These are phyloP conservation scores for Candida khao-thaluensis DNA, from an alignment of 805 yeast genomes.

Conservation along the genomic window DNA sequence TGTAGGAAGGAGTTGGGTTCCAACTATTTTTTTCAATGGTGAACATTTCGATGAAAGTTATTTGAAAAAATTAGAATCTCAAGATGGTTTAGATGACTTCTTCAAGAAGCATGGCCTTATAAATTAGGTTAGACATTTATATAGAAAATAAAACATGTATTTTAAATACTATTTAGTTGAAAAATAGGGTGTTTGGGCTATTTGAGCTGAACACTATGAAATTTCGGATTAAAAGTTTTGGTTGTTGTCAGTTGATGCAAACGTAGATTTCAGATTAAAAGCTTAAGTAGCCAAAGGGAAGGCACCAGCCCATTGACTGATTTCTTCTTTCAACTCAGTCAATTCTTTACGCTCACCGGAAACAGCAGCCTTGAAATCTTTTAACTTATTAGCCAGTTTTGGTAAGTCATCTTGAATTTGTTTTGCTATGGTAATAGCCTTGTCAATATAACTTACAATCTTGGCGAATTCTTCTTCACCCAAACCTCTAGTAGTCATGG, in stretches of 20 bases:
- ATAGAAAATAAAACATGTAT: conserved; percentile 7
- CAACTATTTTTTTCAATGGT: conserved; percentile 63
- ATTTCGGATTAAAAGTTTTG: background rate
- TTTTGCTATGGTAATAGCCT: conserved; percentile 76
- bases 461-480: conserved; percentile 71
- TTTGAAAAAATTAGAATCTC: conserved; percentile 37
- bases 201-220: background rate
- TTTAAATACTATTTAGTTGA: conserved; percentile 11
- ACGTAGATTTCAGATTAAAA: background rate
- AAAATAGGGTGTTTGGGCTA: conserved; percentile 10
- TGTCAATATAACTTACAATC: conserved; percentile 77
- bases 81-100: conserved; percentile 30
- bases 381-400: conserved; percentile 88
- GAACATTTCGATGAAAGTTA: conserved; percentile 57
- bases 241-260: conserved; percentile 4
- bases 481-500: conserved; percentile 97
- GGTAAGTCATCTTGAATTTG: conserved; percentile 78
- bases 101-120: conserved; percentile 29
- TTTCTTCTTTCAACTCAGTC: conserved; percentile 67
- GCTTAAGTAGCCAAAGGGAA: conserved; percentile 56
- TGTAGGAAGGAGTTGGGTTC: conserved; percentile 67
- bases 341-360: conserved; percentile 64
- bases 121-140: background rate
- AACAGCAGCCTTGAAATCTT: conserved; percentile 88
- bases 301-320: conserved; percentile 87